phyloP scores from a whole-genome alignment of 306 rosid genomes.

The Quercus aquifolioides region DNA sequence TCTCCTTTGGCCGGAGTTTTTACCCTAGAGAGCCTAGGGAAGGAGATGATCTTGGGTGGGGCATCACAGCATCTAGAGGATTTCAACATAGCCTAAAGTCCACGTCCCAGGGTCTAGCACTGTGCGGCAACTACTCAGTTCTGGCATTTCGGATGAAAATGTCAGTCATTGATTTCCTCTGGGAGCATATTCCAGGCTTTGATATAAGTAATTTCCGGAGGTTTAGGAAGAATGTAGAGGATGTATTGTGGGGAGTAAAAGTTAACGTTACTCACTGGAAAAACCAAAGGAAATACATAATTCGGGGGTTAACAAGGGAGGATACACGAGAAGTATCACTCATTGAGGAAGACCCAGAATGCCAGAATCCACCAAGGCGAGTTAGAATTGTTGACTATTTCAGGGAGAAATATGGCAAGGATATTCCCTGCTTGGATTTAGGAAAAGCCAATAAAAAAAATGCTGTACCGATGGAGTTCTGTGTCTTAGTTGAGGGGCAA shows the following conservation, averaged over 20 bases:
- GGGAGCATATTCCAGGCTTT: slow-evolving; percentile 32
- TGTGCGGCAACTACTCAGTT: slow-evolving; percentile 69
- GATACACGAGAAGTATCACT: slow-evolving; percentile 41
- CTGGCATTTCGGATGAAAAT: slow-evolving; percentile 54
- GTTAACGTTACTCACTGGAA: slow-evolving; percentile 63
- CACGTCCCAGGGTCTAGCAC: slow-evolving; percentile 56
- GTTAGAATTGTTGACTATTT: slow-evolving; percentile 49
- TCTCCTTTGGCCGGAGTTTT: slow-evolving; percentile 51
- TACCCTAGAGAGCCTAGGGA: slow-evolving; percentile 36
- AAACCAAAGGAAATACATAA: slow-evolving; percentile 36
- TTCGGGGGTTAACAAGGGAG: slow-evolving; percentile 36
- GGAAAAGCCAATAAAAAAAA: slow-evolving; percentile 50
- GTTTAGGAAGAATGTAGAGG: slow-evolving; percentile 32
- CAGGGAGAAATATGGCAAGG: slow-evolving; percentile 44
- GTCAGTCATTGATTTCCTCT: slow-evolving; percentile 54
- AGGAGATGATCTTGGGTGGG: slow-evolving; percentile 44
- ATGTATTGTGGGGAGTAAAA: slow-evolving; percentile 42
- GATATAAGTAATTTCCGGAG: slow-evolving; percentile 26
- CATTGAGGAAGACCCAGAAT: slow-evolving; percentile 26
- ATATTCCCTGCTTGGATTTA: slow-evolving; percentile 71
- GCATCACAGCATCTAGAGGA: slow-evolving; percentile 49
- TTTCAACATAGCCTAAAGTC: slow-evolving; percentile 54
- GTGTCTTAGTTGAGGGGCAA: slow-evolving; percentile 68
- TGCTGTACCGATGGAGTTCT: slow-evolving; percentile 73
- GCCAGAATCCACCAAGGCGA: slow-evolving; percentile 27